phyloP scores from a whole-genome alignment of 306 rosid genomes.

The Erythrophleum fordii region DNA sequence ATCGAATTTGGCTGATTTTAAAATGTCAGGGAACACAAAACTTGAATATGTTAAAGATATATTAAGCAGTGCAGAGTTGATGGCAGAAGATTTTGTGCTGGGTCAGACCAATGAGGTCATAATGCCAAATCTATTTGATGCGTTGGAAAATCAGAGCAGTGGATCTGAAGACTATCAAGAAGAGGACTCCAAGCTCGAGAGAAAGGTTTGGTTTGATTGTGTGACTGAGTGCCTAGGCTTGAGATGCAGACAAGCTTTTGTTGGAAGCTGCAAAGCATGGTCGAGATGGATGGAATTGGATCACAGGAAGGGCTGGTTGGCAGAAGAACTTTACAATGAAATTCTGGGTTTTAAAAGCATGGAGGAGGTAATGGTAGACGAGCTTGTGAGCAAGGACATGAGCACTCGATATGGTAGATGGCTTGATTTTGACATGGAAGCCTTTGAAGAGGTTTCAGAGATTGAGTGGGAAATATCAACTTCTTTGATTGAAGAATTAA shows the following conservation, averaged over 20 bases:
- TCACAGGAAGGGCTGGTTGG: conserved; percentile 55
- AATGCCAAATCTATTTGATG: conserved; percentile 62
- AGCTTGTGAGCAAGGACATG: conserved; percentile 79
- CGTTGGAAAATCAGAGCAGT: conserved; percentile 52
- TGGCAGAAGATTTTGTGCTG: conserved; percentile 59
- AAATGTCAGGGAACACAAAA: conserved; percentile 58
- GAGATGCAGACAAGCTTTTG: conserved; percentile 49
- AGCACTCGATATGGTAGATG: conserved; percentile 76
- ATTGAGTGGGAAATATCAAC: conserved; percentile 59
- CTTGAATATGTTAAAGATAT: conserved; percentile 66
- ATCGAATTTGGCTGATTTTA: conserved; percentile 36
- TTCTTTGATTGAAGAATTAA: conserved; percentile 65
- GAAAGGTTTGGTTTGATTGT: conserved; percentile 69
- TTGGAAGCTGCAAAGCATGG: conserved; percentile 62
- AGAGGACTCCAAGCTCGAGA: conserved; percentile 45
- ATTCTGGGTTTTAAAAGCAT: conserved; percentile 59
- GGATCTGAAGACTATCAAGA: conserved; percentile 34
- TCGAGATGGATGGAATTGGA: conserved; percentile 48
- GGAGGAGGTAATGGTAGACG: conserved; percentile 76
- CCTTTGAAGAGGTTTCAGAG: conserved; percentile 66
- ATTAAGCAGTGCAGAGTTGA: conserved; percentile 57
- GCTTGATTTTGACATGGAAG: conserved; percentile 70
- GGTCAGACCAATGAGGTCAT: conserved; percentile 53
- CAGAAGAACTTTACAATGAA: conserved; percentile 66
- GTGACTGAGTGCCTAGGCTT: conserved; percentile 61